phyloP scores from a whole-genome alignment of 192 early-diverging fungal species.

The Geranomyces variabilis region DNA sequence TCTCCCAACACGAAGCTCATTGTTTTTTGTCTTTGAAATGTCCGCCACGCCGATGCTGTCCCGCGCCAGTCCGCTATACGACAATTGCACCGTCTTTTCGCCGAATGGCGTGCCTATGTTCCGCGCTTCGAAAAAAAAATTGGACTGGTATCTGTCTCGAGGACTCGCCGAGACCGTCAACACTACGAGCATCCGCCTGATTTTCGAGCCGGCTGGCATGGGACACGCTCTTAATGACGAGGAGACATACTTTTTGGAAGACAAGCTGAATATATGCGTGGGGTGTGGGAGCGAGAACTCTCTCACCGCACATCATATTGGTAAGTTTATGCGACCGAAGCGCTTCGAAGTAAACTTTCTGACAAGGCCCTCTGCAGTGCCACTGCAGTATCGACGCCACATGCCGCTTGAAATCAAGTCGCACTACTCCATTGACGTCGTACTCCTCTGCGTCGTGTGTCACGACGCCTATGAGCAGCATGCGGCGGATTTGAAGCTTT shows the following conservation, averaged over 20 bases:
- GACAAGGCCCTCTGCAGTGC: slow-evolving; percentile 1
- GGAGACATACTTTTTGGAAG: slow-evolving; percentile 28
- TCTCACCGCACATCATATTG: slow-evolving; percentile 23
- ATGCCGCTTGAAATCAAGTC: slow-evolving; percentile 26
- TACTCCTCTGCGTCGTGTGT: slow-evolving; percentile 26
- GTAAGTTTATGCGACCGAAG: not conserved
- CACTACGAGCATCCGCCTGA: slow-evolving; percentile 15
- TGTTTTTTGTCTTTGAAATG: too few species aligned
- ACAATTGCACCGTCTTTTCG: slow-evolving; percentile 27
- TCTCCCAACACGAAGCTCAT: too few species aligned
- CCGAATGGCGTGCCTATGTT: slow-evolving; percentile 12
- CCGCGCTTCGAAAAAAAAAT: slow-evolving; percentile 24
- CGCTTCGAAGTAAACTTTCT: too few species aligned
- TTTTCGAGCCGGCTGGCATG: slow-evolving; percentile 25
- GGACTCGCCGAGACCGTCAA: not conserved
- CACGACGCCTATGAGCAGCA: slow-evolving; percentile 26
- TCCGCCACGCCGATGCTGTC: not conserved
- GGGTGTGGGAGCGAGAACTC: slow-evolving; percentile 2
- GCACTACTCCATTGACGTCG: slow-evolving; percentile 25
- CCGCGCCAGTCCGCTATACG: slow-evolving; percentile 23
- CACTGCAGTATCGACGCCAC: slow-evolving; percentile 21
- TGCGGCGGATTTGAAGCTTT: not conserved
- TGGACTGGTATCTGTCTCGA: slow-evolving; percentile 30
- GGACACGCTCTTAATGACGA: slow-evolving; percentile 5
- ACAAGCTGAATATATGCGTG: slow-evolving; percentile 25